Percentiles rank a stretch among this genome's conserved stretches.
Evolutionary conservation across 257 asterid genomes (phyloP).

Genomic region (Verbascum thapsus): DNA sequence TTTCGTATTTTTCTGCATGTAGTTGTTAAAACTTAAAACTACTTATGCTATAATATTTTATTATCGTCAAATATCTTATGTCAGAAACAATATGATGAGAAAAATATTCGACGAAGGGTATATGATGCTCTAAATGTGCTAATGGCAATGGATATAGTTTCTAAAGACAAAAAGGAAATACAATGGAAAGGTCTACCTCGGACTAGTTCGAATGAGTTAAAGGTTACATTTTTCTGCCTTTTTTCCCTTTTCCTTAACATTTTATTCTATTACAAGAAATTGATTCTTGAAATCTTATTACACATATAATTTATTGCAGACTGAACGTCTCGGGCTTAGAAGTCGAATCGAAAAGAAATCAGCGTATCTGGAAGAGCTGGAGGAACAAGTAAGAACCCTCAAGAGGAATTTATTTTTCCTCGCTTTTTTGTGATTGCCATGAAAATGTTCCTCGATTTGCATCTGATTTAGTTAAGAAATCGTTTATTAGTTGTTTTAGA

Average conservation of each 20-base stretch:
- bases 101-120: constrained; percentile 83
- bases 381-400: constrained; percentile 63
- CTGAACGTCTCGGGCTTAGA: constrained; percentile 65
- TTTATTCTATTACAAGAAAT: constrained; percentile 13
- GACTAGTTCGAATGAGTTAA: constrained; percentile 65
- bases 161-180: constrained; percentile 87
- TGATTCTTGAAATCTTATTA: neutral
- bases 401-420: constrained; percentile 2
- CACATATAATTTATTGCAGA: constrained; percentile 39
- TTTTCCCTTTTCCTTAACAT: constrained; percentile 2
- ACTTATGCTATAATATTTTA: constrained; percentile 19
- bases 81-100: constrained; percentile 89
- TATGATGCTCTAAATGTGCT: constrained; percentile 90
- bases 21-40: constrained; percentile 14
- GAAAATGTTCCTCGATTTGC: constrained; percentile 19
- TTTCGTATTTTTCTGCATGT: constrained; percentile 23
- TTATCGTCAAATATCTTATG: constrained; percentile 15
- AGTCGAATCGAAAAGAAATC: constrained; percentile 74
- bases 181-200: constrained; percentile 91
- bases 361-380: constrained; percentile 78
- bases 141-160: constrained; percentile 91
- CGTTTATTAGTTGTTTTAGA: no score
- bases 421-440: constrained; percentile 8
- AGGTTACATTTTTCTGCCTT: constrained; percentile 40
- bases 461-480: no score